Percentiles rank a stretch among this genome's conserved stretches.
phyloP scores from a whole-genome alignment of 805 yeast species.

The Kurtzmaniella fragi region DNA sequence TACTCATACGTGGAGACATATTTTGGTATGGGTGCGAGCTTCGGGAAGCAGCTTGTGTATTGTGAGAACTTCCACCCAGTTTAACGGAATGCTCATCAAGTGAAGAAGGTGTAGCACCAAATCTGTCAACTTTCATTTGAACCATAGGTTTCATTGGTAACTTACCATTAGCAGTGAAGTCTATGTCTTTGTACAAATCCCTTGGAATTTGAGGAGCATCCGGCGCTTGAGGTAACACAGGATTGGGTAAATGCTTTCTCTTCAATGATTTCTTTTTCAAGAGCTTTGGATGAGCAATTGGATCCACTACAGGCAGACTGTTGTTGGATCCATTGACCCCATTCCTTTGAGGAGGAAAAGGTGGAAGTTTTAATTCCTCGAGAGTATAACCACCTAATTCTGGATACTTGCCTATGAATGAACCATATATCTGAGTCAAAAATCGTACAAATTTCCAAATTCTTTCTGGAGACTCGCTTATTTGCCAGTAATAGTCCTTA shows the following conservation, averaged over 20 bases:
- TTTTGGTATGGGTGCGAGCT: too few relatives aligned
- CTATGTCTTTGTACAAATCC: constrained; percentile 29
- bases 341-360: constrained; percentile 1
- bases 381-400: constrained; percentile 25
- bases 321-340: background rate
- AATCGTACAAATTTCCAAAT: constrained; percentile 30
- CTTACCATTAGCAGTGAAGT: constrained; percentile 39
- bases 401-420: constrained; percentile 35
- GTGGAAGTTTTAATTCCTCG: constrained; percentile 31
- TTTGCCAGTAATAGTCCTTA: constrained; percentile 77
- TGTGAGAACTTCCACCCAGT: too few relatives aligned
- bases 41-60: too few relatives aligned
- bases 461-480: constrained; percentile 34
- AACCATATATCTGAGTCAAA: constrained; percentile 26
- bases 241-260: constrained; percentile 16
- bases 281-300: constrained; percentile 15
- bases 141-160: constrained; percentile 40
- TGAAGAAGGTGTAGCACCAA: background rate
- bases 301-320: constrained; percentile 9
- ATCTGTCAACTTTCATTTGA: constrained; percentile 26
- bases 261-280: constrained; percentile 18
- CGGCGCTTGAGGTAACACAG: constrained; percentile 16
- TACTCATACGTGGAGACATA: too few relatives aligned
- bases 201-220: constrained; percentile 3
- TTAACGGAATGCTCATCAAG: too few relatives aligned